phyloP scores from a whole-genome alignment of 2,329 filamentous ascomycete genomes.

The Aspergillus floridensis region DNA sequence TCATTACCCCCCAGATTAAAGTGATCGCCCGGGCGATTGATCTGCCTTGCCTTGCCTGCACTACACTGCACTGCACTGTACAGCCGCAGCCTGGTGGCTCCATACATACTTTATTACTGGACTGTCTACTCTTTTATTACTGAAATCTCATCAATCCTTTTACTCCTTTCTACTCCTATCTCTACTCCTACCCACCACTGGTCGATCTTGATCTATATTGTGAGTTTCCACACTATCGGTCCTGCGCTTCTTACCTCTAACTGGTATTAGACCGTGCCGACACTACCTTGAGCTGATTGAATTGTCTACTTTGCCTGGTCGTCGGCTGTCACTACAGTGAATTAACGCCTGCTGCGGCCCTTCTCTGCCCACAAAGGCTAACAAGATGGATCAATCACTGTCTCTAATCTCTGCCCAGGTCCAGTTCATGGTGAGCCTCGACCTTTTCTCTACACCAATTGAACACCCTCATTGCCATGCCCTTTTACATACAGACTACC shows the following conservation, averaged over 20 bases:
- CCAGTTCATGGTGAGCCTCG: slow-evolving; percentile 30
- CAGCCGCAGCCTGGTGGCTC: background rate
- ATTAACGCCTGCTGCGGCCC: background rate
- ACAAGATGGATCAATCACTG: slow-evolving; percentile 29
- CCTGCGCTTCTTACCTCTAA: background rate
- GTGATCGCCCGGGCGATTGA: background rate
- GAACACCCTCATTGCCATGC: background rate
- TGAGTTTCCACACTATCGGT: background rate
- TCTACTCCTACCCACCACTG: background rate
- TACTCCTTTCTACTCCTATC: background rate
- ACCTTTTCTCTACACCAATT: background rate
- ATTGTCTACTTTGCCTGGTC: background rate
- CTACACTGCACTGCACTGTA: background rate
- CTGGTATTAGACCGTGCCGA: background rate
- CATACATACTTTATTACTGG: background rate
- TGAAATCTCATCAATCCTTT: background rate
- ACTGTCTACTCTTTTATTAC: background rate
- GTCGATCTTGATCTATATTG: background rate
- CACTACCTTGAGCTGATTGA: background rate
- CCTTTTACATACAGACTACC: background rate
- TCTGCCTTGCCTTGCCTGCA: background rate
- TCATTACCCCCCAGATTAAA: background rate
- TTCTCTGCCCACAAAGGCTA: background rate
- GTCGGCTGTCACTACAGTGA: background rate
- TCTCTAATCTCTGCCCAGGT: slow-evolving; percentile 33